A percentile compares a stretch with the other conserved stretches of the same genome.
These are phyloP conservation scores for Fusarium sp. DNA, from an alignment of 2,329 filamentous ascomycete genomes.

Conservation along the genomic window DNA sequence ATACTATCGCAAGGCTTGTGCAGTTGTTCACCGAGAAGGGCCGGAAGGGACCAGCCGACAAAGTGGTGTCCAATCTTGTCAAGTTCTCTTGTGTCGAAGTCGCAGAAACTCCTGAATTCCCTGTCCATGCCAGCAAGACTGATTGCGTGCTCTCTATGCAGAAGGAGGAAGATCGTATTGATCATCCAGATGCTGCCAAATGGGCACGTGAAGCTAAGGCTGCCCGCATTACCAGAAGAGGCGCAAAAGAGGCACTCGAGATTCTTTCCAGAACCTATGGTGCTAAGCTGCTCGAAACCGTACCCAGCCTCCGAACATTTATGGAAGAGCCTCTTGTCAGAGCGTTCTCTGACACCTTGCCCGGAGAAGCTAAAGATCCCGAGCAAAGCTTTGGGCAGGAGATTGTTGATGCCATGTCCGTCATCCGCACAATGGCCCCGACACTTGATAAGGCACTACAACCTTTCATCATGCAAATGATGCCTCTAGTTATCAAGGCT, in stretches of 20 bases:
- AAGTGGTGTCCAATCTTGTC: conserved; percentile 93
- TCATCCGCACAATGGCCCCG: conserved; percentile 92
- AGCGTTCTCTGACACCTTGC: conserved; percentile 80
- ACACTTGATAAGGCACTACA: conserved; percentile 83
- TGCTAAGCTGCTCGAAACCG: conserved; percentile 79
- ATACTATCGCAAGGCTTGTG: conserved; percentile 87
- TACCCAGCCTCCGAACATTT: conserved; percentile 83
- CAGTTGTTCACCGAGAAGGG: conserved; percentile 85
- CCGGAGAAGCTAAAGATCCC: conserved; percentile 78
- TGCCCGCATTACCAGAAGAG: conserved; percentile 89
- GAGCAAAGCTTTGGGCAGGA: conserved; percentile 87
- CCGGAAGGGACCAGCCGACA: conserved; percentile 88
- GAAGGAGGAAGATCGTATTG: conserved; percentile 95
- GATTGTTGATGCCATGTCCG: conserved; percentile 93
- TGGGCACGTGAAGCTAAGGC: conserved; percentile 91
- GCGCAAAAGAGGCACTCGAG: conserved; percentile 94
- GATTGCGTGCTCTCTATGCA: conserved; percentile 90
- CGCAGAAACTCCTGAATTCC: conserved; percentile 96
- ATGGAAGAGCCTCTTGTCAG: conserved; percentile 85
- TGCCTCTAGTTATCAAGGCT: conserved; percentile 88
- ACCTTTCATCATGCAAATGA: conserved; percentile 82
- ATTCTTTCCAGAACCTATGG: conserved; percentile 87
- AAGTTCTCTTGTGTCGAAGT: conserved; percentile 99
- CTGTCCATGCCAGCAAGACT: conserved; percentile 82
- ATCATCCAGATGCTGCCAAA: conserved; percentile 90